Evolutionary conservation across 768 basidiomycete species (phyloP), one percentile per base, ranked within the genome.

Genomic region (Pulveroboletus frians): DNA sequence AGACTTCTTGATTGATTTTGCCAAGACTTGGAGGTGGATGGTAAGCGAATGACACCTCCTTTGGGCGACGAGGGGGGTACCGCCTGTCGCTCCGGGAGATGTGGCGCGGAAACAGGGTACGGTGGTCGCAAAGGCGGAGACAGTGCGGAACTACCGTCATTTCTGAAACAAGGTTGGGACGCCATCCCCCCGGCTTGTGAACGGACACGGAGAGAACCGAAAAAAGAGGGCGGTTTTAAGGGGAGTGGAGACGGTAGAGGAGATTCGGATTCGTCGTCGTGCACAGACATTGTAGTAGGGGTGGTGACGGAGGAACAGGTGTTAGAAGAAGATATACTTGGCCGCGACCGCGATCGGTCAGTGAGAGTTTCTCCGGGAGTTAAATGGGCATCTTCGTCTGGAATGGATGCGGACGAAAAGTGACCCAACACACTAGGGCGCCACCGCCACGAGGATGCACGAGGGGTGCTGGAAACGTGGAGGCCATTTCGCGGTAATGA

Each of bases 341-440:
- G 80, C 29, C 81, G 76, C 15, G 81, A 75, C 30, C 79, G 76
- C 9, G 80, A 75, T 32, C 68, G 72, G 32, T 75, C 69, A 42
- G 65, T 69, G 9, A 57, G 52, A 14, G 67, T 65, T 39, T 74
- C 78, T 15, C 75, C 73, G 27, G 74, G 70, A 38, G 69, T 64
- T 42, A 72, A 60, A 43, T 67, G 76, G 42, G 69, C 54, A 59
- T 73, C 76, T 38, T 69, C 55, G 57, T 73, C 76, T 37, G 76
- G 69, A 27, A 69, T 61, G 43, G 79, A 74, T 45, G 73, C 57
- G 47, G 77, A 73, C 26, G 76, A 69, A 59, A 86, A 86, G 55
- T 85, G 79, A 6, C 79, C 81, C 20, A 85, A 65, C 20, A 87
- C 77, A 53, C 76, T 80, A 10, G 85, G 82, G n/a, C 81, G 74